A percentile compares a stretch with the other conserved stretches of the same genome.
These are phyloP conservation scores for Penicillium sp. DNA, from an alignment of 2,329 filamentous ascomycete species.

Conservation along the genomic window DNA sequence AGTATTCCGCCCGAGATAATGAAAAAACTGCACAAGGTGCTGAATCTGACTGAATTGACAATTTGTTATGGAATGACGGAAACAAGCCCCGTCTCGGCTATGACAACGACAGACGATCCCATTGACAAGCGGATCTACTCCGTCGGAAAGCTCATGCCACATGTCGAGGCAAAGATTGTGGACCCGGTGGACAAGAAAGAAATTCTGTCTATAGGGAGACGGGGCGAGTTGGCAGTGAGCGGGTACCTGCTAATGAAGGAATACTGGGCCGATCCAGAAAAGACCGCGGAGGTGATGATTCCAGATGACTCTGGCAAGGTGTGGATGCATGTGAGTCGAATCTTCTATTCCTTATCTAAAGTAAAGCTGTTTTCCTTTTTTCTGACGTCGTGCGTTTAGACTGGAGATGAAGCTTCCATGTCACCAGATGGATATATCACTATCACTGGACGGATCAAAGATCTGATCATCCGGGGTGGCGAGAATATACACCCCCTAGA, in stretches of 20 bases:
- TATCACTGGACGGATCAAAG: slow-evolving; percentile 91
- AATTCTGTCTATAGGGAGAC: slow-evolving; percentile 62
- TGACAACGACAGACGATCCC: slow-evolving; percentile 78
- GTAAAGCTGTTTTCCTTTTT: background rate
- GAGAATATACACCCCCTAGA: slow-evolving; percentile 96
- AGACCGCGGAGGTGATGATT: slow-evolving; percentile 68
- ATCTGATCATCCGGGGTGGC: slow-evolving; percentile 89
- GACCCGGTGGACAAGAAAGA: slow-evolving; percentile 59
- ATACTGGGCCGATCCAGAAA: slow-evolving; percentile 74
- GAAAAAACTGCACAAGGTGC: slow-evolving; percentile 60
- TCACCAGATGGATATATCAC: slow-evolving; percentile 77
- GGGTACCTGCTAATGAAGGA: slow-evolving; percentile 90
- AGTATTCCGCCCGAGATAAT: slow-evolving; percentile 78
- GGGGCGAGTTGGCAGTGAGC: slow-evolving; percentile 76
- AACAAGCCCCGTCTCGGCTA: slow-evolving; percentile 67
- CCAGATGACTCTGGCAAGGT: slow-evolving; percentile 55
- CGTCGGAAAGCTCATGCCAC: slow-evolving; percentile 79
- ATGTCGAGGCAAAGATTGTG: slow-evolving; percentile 78
- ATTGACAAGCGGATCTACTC: slow-evolving; percentile 68
- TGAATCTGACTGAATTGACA: slow-evolving; percentile 79
- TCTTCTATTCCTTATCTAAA: background rate
- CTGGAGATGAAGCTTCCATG: slow-evolving; percentile 87
- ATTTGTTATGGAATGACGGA: slow-evolving; percentile 98
- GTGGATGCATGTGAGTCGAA: slow-evolving; percentile 69
- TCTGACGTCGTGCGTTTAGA: slow-evolving; percentile 47